Evolutionary conservation across 352 stramenopile species (phyloP).

Genomic region (Elongisporangium prolatum): DNA sequence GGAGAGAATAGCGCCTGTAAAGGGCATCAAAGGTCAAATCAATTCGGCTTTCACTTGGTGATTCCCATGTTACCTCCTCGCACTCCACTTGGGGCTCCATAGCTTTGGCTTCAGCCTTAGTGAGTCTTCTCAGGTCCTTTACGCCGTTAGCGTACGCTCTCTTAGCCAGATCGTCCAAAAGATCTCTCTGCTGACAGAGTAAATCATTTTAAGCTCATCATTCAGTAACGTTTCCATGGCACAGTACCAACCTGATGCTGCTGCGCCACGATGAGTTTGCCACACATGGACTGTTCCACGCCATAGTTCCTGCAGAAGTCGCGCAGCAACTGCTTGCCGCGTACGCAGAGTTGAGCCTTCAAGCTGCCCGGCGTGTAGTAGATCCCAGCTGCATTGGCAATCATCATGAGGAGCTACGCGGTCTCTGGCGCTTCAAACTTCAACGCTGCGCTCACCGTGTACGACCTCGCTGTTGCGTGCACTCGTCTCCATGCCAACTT

Average conservation of each 20-base stretch:
- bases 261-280: constrained; percentile 95
- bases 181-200: constrained; percentile 18
- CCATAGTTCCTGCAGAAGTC: constrained; percentile 84
- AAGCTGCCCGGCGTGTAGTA: constrained; percentile 91
- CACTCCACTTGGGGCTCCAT: constrained; percentile 63
- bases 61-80: constrained; percentile 36
- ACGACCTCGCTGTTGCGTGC: constrained; percentile 95
- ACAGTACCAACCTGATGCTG: constrained; percentile 33
- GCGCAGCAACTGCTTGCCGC: constrained; percentile 88
- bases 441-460: constrained; percentile 55
- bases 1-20: constrained; percentile 87
- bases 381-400: constrained; percentile 53
- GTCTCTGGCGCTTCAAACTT: neutral
- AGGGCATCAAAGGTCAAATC: neutral
- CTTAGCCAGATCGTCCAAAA: constrained; percentile 34
- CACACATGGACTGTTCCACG: constrained; percentile 83
- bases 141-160: constrained; percentile 52
- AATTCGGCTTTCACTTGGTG: neutral
- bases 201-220: neutral
- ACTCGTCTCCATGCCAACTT: constrained; percentile 85
- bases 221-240: neutral
- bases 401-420: neutral
- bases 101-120: constrained; percentile 25
- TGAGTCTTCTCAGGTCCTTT: constrained; percentile 42
- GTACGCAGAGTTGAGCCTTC: constrained; percentile 91